Base-by-base conservation (phyloP, 805 yeast species). In the Nakazawaea anatomiae region DNA sequence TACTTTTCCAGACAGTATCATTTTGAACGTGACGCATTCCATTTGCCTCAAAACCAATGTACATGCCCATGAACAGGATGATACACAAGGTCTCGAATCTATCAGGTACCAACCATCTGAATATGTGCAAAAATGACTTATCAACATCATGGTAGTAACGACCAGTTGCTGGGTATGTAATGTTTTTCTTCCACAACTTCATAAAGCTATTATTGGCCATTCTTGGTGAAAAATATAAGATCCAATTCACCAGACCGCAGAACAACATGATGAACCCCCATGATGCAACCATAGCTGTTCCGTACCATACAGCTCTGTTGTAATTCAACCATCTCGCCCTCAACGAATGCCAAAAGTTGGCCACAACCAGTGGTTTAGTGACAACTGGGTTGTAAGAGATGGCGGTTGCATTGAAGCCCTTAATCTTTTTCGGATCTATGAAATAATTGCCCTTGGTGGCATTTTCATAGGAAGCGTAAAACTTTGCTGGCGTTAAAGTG, bases 1-100 rank as follows among this genome's bases (percentile, higher is more conserved):
- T 25, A 40, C 18, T 18, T 6, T 11, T n/a, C 47, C 50, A 42
- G 40, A 45, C 14, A n/a, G 42, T 34, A 35, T 44, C 35, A 6
- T 44, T 25, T 25, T 29, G 39, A 18, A 50, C 48, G 47, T 34
- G 38, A 42, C 29, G 43, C 35, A 6, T 62, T 57, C n/a, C 55
- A 52, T 45, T 43, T 49, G n/a, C 55, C 52, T 39, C 61, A 47
- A 28, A 59, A 44, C 11, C 52, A 36, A 54, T 57, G 61, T 8
- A 63, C 55, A 31, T 70, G 60, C 70, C 76, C 11, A 39, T n/a
- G 39, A 43, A 78, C 1, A 66, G 56, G 7, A 59, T 52, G 34
- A 81, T 66, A 43, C 75, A 60, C 8, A 80, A 53, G 0, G 75
- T 54, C 57, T 82, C 86, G 55, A 75, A 65, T 56, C 85, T 68